phyloP scores from a whole-genome alignment of 306 rosid genomes.

The Trichosanthes cucumerina region DNA sequence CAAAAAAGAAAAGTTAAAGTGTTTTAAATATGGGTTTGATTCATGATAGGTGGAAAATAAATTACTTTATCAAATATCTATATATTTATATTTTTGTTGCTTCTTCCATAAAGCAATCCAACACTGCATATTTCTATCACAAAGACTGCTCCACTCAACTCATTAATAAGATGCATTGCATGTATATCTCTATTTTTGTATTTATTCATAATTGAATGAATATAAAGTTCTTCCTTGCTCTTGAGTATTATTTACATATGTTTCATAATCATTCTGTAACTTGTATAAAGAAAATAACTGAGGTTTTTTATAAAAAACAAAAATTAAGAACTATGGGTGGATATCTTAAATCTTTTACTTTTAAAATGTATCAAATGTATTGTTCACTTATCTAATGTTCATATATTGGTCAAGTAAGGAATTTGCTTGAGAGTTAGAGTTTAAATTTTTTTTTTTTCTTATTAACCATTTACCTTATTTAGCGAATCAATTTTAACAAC shows the following conservation, averaged over 20 bases:
- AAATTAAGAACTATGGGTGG: no score
- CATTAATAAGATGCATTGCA: constrained; percentile 8
- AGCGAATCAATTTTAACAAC: not conserved
- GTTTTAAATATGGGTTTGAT: not conserved
- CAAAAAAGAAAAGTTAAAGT: not conserved
- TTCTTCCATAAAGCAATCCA: not conserved
- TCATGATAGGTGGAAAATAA: not conserved
- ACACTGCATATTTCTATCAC: not conserved
- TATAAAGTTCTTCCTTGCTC: not conserved
- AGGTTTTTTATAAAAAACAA: no score
- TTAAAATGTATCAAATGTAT: no score
- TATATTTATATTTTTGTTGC: not conserved
- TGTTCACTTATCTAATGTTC: no score
- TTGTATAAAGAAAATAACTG: no score
- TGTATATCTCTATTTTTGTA: not conserved
- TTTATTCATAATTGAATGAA: not conserved
- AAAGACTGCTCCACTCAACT: not conserved
- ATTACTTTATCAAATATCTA: not conserved
- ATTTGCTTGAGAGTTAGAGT: not conserved
- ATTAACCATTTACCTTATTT: not conserved
- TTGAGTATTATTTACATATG: not conserved
- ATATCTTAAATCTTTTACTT: no score
- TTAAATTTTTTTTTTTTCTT: no score
- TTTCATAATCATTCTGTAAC: not conserved
- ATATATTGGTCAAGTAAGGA: no score